Conservation (phyloP, 169 alveolate genomes). For the Cryptosporidium viatorum region DNA sequence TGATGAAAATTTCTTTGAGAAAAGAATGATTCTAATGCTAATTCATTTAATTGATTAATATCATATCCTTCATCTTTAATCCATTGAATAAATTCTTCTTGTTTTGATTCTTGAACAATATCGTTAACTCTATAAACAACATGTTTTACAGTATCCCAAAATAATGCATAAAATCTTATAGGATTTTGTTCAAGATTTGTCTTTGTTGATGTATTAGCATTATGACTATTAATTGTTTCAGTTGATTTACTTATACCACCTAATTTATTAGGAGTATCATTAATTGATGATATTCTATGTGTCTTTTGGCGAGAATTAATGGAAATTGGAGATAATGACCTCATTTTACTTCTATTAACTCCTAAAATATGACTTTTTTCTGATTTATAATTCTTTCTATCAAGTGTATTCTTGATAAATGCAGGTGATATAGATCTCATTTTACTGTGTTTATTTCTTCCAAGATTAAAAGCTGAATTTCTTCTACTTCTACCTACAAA, state of each 20-base stretch:
- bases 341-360: constrained; percentile 36
- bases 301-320: background rate
- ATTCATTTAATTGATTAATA: constrained; percentile 12
- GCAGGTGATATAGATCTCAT: constrained; percentile 10
- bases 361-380: background rate
- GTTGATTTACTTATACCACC: background rate
- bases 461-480: background rate
- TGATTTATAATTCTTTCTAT: background rate
- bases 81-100: constrained; percentile 50
- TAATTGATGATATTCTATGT: background rate
- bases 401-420: background rate
- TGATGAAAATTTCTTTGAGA: background rate
- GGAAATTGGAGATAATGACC: constrained; percentile 53
- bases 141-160: constrained; percentile 75
- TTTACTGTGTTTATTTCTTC: constrained; percentile 17
- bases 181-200: background rate
- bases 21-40: constrained; percentile 44
- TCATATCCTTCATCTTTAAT: constrained; percentile 55
- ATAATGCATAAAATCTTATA: constrained; percentile 57
- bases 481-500: background rate
- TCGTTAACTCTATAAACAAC: constrained; percentile 62
- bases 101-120: constrained; percentile 20
- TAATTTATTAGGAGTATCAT: no score
- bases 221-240: background rate
- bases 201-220: background rate